Base-by-base conservation (phyloP, 2,329 filamentous ascomycete genomes). In the Acrodontium crateriforme region DNA sequence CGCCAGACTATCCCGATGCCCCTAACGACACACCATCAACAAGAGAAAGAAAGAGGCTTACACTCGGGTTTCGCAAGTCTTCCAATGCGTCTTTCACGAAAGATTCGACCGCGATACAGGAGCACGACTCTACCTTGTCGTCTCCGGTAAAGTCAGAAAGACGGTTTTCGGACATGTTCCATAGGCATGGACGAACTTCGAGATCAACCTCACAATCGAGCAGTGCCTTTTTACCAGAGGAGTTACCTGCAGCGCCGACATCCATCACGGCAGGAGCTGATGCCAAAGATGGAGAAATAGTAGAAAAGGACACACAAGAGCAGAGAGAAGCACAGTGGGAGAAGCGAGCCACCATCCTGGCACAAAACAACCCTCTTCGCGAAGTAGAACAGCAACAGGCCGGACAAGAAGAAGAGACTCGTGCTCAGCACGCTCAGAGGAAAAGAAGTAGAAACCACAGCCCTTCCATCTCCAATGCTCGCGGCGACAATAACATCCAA, bases 311-410 rank as follows among this genome's bases (percentile, higher is more conserved):
- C 20, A 36, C 34, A 41, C 56, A 52, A 33, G 58, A 65, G 38
- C 65, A 67, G 15, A 59, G 62, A 28, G 79, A 91, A 61, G 71
- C 72, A 34, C 69, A 78, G 56, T 98, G 89, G 89, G 89, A 95
- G 65, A 77, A 80, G 60, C 69, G 87, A 35, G 89, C 89, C 16
- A 94, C 85, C n/a, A 71, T 91, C 34, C 62, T 95, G 39, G 87
- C 82, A 17, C 70, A 34, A 62, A 64, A 37, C 19, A 50, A 43
- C 33, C 58, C 62, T 27, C 50, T 61, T 36, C 60, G 52, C 16
- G 48, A 53, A 18, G 49, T 45, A 30, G 44, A 48, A 27, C 46
- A 41, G 19, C 17, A 27, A 18, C 28, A 28, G 18, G 28, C 8
- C 11, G n/a, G 10, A 4, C 20, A 8, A 8, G 20, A 22, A 12